Evolutionary conservation across 371 early-diverging fungal genomes (phyloP), one percentile per base, ranked within the genome.

Genomic region (Mortierella sp.): DNA sequence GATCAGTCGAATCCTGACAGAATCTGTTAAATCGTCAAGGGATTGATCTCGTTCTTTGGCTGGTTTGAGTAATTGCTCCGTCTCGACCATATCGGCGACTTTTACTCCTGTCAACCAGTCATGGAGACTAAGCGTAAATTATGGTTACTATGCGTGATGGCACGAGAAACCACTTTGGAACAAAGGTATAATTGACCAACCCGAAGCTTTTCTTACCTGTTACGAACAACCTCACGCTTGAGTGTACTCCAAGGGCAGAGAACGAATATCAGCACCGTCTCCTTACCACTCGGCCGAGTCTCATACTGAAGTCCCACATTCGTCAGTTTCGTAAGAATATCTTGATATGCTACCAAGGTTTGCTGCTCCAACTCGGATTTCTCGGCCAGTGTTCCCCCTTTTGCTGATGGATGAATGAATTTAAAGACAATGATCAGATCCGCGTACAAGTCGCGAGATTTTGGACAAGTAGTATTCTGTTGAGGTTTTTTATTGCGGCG

Each of bases 1-100:
- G 19, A 94, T 90, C 53, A 95, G 70, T 9, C 95, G 86, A 53
- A 93, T 86, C 28, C 95, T 86, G 65, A 92, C 93, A 1, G 93
- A 89, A n/a, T 90, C 87, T n/a, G 90, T 83, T 28, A 92, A 65
- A n/a, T 85, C 29, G 42, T 60, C 61, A 9, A 74, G 75, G 1
- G 75, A 74, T 2, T 76, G 37, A 45, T 69, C 65, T 29, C 49
- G 49, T 12, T 53, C 45, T 37, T 63, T 68, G 19, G 61, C 60
- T 35, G 74, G 78, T 69, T 61, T 57, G 68, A 54, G 62, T 51
- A 64, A 22, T 43, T 71, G 43, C 59, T 68, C 73, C 1, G 68
- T 42, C 22, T 68, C 68, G 29, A 32, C 40, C 31, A 62, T 68
- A 40, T 54, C 64, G n/a, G 60, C 69, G 13, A 54, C 64, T 28